These are phyloP conservation scores for Pyrenophora seminiperda DNA, from an alignment of 2,329 filamentous ascomycete species.

Conservation along the genomic window DNA sequence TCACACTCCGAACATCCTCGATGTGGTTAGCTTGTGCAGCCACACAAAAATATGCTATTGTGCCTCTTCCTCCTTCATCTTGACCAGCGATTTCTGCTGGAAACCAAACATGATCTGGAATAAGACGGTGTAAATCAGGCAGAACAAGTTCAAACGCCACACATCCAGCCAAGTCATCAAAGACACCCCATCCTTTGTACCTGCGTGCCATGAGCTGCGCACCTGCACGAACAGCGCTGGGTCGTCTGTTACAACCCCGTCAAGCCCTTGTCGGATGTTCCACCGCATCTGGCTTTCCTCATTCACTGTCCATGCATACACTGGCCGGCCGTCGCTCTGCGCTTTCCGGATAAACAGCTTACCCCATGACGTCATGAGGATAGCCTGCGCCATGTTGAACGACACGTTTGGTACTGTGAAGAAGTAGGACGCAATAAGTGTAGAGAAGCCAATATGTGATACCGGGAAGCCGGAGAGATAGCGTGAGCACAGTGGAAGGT, in stretches of 20 bases:
- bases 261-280: constrained; percentile 68
- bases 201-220: constrained; percentile 49
- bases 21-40: no score
- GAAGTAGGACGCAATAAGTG: constrained; percentile 72
- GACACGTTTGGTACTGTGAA: constrained; percentile 69
- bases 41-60: neutral
- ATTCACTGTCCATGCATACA: constrained; percentile 90
- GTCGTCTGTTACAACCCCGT: constrained; percentile 87
- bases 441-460: constrained; percentile 71
- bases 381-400: constrained; percentile 76
- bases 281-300: constrained; percentile 78
- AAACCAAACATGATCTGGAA: constrained; percentile 42
- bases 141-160: constrained; percentile 41
- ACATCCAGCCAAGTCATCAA: constrained; percentile 41
- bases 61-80: constrained; percentile 13
- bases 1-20: no score
- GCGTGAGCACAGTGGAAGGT: constrained; percentile 66
- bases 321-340: constrained; percentile 59
- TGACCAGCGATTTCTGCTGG: constrained; percentile 26
- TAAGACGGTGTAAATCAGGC: constrained; percentile 39
- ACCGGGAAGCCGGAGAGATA: constrained; percentile 68
- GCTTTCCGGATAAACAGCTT: constrained; percentile 68
- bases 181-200: constrained; percentile 35
- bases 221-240: constrained; percentile 70
- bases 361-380: constrained; percentile 72